phyloP scores from a whole-genome alignment of 176 grass and related monocot species.

The Alloteropsis semialata region DNA sequence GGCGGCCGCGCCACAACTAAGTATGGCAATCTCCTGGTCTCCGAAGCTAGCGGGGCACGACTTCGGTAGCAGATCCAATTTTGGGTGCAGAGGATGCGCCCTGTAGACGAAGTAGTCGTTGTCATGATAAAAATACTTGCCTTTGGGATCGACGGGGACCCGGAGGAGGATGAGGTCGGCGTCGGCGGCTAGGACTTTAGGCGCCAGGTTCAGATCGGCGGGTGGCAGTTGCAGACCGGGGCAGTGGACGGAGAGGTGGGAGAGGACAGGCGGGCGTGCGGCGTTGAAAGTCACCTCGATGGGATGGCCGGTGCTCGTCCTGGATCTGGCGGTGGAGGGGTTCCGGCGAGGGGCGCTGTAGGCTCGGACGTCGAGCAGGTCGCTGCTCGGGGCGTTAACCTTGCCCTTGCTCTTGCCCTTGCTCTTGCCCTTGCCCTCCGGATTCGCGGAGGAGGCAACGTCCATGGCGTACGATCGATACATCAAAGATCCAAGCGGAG shows the following conservation, averaged over 20 bases:
- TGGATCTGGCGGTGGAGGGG: neutral
- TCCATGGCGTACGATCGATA: neutral
- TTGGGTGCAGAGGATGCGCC: neutral
- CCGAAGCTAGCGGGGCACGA: accelerated
- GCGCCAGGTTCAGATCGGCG: neutral
- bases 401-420: too few relatives aligned
- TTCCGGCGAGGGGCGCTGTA: neutral
- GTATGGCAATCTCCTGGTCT: neutral
- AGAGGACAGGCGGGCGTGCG: neutral
- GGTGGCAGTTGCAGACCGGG: neutral
- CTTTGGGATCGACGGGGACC: neutral
- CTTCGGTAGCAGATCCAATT: neutral
- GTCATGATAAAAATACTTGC: accelerated
- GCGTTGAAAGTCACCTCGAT: neutral
- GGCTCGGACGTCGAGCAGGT: neutral
- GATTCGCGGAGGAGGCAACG: too few relatives aligned
- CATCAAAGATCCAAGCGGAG: too few relatives aligned
- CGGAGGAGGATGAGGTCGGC: neutral
- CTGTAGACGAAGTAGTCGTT: neutral
- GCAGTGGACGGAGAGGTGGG: neutral
- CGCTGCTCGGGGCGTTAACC: neutral
- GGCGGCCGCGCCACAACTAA: neutral
- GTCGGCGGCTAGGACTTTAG: neutral
- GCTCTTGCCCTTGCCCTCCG: too few relatives aligned
- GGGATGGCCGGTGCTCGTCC: neutral